A percentile compares a stretch with the other conserved stretches of the same genome.
Evolutionary conservation across 257 asterid species (phyloP).

Genomic region (Lithospermum erythrorhizon): DNA sequence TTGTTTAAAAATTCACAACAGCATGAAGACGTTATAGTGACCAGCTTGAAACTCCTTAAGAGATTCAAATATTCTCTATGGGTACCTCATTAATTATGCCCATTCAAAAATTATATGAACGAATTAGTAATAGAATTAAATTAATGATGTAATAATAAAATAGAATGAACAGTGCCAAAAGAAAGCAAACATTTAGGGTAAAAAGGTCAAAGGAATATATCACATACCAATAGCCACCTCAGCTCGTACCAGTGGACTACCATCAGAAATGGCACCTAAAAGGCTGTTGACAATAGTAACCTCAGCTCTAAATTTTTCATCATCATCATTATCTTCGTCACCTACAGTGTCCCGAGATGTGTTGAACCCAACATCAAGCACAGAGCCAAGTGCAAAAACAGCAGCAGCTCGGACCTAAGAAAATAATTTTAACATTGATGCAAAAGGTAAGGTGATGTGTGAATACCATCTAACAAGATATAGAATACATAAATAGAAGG

Average conservation of each 20-base stretch:
- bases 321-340: conserved; percentile 80
- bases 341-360: conserved; percentile 65
- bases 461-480: background rate
- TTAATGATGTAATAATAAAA: too few relatives aligned
- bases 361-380: conserved; percentile 75
- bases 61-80: too few relatives aligned
- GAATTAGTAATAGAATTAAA: too few relatives aligned
- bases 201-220: conserved; percentile 1
- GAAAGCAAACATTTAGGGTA: background rate
- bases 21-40: too few relatives aligned
- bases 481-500: background rate
- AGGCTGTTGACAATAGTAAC: conserved; percentile 63
- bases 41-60: too few relatives aligned
- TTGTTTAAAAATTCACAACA: too few relatives aligned
- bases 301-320: conserved; percentile 81
- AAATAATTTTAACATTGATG: conserved; percentile 7
- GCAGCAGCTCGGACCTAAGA: conserved; percentile 92
- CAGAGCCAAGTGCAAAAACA: conserved; percentile 80
- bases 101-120: too few relatives aligned
- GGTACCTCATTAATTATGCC: too few relatives aligned
- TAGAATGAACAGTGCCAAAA: background rate
- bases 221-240: conserved; percentile 96
- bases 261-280: conserved; percentile 73
- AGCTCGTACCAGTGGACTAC: conserved; percentile 95
- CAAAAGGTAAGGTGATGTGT: background rate